Conservation (phyloP, 495 filamentous ascomycete genomes). For the Viridothelium virens region DNA sequence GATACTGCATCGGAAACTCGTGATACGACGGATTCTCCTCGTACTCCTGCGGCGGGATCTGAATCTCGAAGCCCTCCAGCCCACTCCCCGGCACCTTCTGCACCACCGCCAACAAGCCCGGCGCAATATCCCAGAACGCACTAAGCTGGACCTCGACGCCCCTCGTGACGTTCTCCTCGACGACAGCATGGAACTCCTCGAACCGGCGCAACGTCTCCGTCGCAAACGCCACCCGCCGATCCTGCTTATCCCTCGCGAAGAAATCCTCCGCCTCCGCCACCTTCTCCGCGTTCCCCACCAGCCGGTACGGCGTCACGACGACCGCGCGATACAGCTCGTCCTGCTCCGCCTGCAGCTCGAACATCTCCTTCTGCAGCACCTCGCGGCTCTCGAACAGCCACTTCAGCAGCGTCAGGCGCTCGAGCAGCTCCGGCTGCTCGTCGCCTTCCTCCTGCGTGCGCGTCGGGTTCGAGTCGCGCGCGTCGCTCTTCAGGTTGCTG, state of each 20-base stretch:
- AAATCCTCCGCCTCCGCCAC: slow-evolving; percentile 66
- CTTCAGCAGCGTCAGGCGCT: slow-evolving; percentile 89
- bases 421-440: slow-evolving; percentile 85
- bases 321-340: slow-evolving; percentile 79
- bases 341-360: slow-evolving; percentile 71
- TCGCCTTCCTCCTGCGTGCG: slow-evolving; percentile 89
- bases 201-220: slow-evolving; percentile 60
- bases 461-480: slow-evolving; percentile 63
- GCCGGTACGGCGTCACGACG: slow-evolving; percentile 70
- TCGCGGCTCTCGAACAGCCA: slow-evolving; percentile 97
- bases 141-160: slow-evolving; percentile 86
- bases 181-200: slow-evolving; percentile 68
- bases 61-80: slow-evolving; percentile 37
- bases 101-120: slow-evolving; percentile 62
- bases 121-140: slow-evolving; percentile 97
- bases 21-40: slow-evolving; percentile 78
- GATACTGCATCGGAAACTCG: slow-evolving; percentile 75
- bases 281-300: slow-evolving; percentile 62
- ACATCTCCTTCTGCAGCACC: slow-evolving; percentile 71
- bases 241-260: slow-evolving; percentile 66
- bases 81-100: slow-evolving; percentile 59
- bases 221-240: slow-evolving; percentile 59
- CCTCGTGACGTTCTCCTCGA: slow-evolving; percentile 76
- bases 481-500: slow-evolving; percentile 56
- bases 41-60: slow-evolving; percentile 67